These are phyloP conservation scores for Conticribra weissflogii DNA, from an alignment of 108 stramenopile species.

Conservation along the genomic window DNA sequence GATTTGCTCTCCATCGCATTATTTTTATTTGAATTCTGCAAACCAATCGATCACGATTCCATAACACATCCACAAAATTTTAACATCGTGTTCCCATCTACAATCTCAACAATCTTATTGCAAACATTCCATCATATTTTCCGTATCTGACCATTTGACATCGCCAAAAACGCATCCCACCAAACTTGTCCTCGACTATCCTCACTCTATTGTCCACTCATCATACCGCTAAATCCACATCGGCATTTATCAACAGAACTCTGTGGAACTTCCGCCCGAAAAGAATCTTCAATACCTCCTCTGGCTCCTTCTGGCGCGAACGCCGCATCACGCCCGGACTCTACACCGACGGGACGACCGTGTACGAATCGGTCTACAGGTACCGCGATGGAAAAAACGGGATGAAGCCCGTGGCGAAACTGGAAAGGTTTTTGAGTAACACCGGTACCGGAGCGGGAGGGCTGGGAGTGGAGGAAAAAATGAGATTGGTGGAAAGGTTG, in stretches of 20 bases:
- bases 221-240: no score
- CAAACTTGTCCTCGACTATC: no score
- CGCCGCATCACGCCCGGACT: constrained; percentile 79
- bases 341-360: constrained; percentile 80
- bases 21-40: no score
- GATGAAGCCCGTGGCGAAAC: constrained; percentile 64
- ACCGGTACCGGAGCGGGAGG: no score
- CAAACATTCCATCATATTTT: no score
- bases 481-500: constrained; percentile 60
- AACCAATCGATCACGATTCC: no score
- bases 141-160: no score
- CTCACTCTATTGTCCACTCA: no score
- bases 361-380: constrained; percentile 79
- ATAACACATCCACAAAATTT: no score
- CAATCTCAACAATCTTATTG: no score
- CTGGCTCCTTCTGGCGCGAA: constrained; percentile 87
- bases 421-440: constrained; percentile 55
- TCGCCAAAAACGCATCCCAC: no score
- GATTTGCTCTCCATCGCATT: neutral
- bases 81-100: no score
- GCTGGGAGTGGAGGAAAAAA: constrained; percentile 46
- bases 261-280: constrained; percentile 88
- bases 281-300: constrained; percentile 76
- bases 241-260: constrained; percentile 45
- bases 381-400: constrained; percentile 87